phyloP scores from a whole-genome alignment of 2,329 filamentous ascomycete genomes.

The Neopestalotiopsis sp. region DNA sequence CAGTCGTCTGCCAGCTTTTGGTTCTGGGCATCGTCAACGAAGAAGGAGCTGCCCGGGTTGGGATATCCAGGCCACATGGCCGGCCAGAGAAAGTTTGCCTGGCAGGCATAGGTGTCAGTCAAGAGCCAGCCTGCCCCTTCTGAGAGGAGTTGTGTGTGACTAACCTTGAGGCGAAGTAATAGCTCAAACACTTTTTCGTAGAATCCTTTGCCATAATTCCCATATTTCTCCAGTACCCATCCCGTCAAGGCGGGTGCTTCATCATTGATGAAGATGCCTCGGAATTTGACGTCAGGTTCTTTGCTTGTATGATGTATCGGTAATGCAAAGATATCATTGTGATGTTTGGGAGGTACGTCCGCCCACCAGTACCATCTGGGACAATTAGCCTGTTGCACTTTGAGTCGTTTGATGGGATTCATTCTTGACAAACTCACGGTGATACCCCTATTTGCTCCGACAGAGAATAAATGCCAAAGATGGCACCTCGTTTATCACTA shows the following conservation, averaged over 20 bases:
- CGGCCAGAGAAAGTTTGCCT: conserved; percentile 71
- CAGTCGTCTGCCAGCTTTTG: conserved; percentile 66
- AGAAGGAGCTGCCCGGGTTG: conserved; percentile 60
- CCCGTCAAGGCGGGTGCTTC: conserved; percentile 60
- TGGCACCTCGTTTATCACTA: conserved; percentile 63
- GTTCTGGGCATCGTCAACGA: conserved; percentile 64
- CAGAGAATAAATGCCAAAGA: conserved; percentile 65
- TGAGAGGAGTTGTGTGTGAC: background rate
- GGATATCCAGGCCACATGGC: conserved; percentile 64
- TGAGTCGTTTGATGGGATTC: background rate
- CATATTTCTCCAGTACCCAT: conserved; percentile 44
- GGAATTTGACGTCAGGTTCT: conserved; percentile 63
- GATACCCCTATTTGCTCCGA: conserved; percentile 69
- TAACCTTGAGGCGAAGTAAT: conserved; percentile 56
- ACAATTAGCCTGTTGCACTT: background rate
- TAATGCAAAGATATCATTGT: conserved; percentile 55
- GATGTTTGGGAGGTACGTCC: conserved; percentile 57
- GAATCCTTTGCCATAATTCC: conserved; percentile 60
- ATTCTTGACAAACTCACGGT: conserved; percentile 40
- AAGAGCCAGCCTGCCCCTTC: background rate
- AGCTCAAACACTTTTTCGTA: conserved; percentile 69
- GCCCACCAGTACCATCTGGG: conserved; percentile 63
- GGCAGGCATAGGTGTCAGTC: background rate
- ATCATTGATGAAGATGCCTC: conserved; percentile 69
- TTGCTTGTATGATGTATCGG: conserved; percentile 52